Conservation (phyloP, 2,329 filamentous ascomycete species). For the Fusarium sp. region DNA sequence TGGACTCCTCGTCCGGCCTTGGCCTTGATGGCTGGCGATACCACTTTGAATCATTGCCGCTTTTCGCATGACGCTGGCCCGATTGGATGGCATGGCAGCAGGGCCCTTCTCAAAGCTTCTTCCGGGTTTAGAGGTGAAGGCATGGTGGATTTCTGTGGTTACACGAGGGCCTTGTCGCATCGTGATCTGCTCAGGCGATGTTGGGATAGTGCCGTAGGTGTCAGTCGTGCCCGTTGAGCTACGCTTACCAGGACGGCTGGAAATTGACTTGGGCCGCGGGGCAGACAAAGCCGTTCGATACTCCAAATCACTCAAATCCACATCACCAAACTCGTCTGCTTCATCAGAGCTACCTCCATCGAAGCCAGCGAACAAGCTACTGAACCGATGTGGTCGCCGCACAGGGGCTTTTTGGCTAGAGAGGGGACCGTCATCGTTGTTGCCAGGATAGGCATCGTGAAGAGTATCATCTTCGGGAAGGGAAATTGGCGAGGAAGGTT, state of each 20-base stretch:
- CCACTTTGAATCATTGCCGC: slow-evolving; percentile 85
- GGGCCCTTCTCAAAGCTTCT: slow-evolving; percentile 57
- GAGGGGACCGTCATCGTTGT: slow-evolving; percentile 84
- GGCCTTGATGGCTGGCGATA: slow-evolving; percentile 75
- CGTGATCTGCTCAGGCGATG: slow-evolving; percentile 60
- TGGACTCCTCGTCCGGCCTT: slow-evolving; percentile 73
- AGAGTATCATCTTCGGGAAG: slow-evolving; percentile 56
- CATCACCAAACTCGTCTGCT: slow-evolving; percentile 71
- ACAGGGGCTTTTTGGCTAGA: slow-evolving; percentile 71
- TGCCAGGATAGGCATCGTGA: slow-evolving; percentile 79
- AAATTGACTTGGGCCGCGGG: slow-evolving; percentile 64
- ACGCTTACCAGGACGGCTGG: slow-evolving; percentile 58
- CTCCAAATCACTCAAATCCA: slow-evolving; percentile 75
- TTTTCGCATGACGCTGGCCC: slow-evolving; percentile 77
- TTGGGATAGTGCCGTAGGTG: slow-evolving; percentile 52
- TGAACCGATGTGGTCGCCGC: slow-evolving; percentile 79
- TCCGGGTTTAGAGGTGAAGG: slow-evolving; percentile 56
- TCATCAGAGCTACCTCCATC: slow-evolving; percentile 79
- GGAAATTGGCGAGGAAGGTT: slow-evolving; percentile 64
- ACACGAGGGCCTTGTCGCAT: slow-evolving; percentile 50
- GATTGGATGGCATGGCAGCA: slow-evolving; percentile 55
- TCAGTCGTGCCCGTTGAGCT: slow-evolving; percentile 52
- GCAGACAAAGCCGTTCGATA: slow-evolving; percentile 75
- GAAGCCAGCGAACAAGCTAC: slow-evolving; percentile 89
- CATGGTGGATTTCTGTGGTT: slow-evolving; percentile 61